Evolutionary conservation across 257 asterid species (phyloP).

Genomic region (Coffea canephora): DNA sequence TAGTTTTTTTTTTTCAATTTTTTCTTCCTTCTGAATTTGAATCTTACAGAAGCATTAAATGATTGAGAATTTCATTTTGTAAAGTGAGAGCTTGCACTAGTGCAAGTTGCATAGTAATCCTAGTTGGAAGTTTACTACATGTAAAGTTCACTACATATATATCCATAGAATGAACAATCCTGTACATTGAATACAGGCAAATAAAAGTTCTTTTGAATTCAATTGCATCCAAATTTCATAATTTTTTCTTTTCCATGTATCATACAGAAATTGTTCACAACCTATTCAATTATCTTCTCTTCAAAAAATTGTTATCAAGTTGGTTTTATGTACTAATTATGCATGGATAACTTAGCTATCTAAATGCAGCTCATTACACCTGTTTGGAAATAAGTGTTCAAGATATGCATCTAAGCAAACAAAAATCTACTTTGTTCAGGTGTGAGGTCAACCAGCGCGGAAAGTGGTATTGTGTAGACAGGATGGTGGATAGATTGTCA

Average conservation of each 20-base stretch:
- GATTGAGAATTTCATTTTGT: not conserved
- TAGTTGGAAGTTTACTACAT: not conserved
- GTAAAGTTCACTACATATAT: too few relatives aligned
- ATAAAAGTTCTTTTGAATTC: not conserved
- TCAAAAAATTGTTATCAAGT: not conserved
- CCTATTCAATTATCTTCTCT: not conserved
- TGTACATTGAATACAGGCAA: not conserved
- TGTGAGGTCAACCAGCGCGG: not conserved
- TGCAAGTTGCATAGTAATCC: not conserved
- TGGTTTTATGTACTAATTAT: not conserved
- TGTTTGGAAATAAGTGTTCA: not conserved
- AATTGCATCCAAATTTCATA: not conserved
- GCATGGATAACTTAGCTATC: not conserved
- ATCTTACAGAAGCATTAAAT: not conserved
- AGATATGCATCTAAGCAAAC: not conserved
- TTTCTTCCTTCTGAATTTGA: too few relatives aligned
- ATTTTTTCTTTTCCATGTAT: not conserved
- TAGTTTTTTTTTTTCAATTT: too few relatives aligned
- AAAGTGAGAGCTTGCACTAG: not conserved
- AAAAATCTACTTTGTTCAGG: too few relatives aligned
- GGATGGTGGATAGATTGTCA: not conserved
- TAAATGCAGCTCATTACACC: not conserved
- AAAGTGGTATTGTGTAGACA: not conserved
- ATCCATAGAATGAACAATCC: too few relatives aligned
- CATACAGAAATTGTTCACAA: not conserved